A percentile compares a stretch with the other conserved stretches of the same genome.
These are phyloP conservation scores for Larix kaempferi DNA, from an alignment of 75 land plant species.

Conservation along the genomic window DNA sequence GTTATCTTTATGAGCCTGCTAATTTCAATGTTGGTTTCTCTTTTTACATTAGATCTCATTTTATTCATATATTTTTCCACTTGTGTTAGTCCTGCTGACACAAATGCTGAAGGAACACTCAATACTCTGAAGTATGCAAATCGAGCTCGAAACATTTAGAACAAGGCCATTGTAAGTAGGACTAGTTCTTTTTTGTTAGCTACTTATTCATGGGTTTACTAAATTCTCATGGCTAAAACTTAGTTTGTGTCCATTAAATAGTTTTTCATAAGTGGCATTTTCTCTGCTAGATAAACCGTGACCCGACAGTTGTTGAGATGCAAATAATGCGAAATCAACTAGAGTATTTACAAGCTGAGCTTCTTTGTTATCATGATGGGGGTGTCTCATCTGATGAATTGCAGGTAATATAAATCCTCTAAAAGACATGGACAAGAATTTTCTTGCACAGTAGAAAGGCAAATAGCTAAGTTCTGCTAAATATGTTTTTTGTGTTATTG, in stretches of 20 bases:
- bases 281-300: slow-evolving; percentile 77
- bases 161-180: slow-evolving; percentile 84
- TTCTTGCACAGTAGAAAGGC: background rate
- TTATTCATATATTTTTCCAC: slow-evolving; percentile 33
- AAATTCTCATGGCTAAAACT: background rate
- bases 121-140: slow-evolving; percentile 99
- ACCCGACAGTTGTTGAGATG: slow-evolving; percentile 90
- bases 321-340: slow-evolving; percentile 90
- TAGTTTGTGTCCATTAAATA: background rate
- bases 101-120: slow-evolving; percentile 95
- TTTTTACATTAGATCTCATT: background rate
- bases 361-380: slow-evolving; percentile 61
- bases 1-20: background rate
- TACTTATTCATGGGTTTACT: background rate
- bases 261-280: background rate
- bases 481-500: background rate
- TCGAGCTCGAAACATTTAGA: slow-evolving; percentile 97
- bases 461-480: background rate
- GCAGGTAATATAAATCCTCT: slow-evolving; percentile 39
- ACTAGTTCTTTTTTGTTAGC: background rate
- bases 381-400: slow-evolving; percentile 56
- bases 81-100: slow-evolving; percentile 98
- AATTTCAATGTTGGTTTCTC: background rate
- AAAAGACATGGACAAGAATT: background rate
- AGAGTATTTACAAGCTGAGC: slow-evolving; percentile 88